phyloP scores from a whole-genome alignment of 768 basidiomycete species.

The Tricholoma matsutake region DNA sequence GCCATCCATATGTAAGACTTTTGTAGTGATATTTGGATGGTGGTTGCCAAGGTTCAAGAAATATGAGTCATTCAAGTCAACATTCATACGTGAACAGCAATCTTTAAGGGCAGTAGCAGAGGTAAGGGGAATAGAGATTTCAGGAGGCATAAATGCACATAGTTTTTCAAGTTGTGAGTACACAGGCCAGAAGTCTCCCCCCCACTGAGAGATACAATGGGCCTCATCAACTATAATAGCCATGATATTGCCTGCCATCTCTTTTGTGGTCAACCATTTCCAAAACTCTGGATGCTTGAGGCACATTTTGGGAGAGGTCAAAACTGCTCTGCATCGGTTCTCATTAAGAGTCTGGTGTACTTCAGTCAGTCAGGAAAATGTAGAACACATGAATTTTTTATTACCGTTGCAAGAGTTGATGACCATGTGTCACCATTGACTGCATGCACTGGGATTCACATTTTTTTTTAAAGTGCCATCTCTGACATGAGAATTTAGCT shows the following conservation, averaged over 20 bases:
- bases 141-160: not conserved
- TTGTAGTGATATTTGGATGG: not conserved
- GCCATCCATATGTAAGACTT: not conserved
- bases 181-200: not conserved
- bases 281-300: too few relatives aligned
- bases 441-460: not conserved
- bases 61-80: not conserved
- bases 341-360: not conserved
- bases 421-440: not conserved
- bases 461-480: not conserved
- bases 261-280: too few relatives aligned
- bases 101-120: not conserved
- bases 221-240: too few relatives aligned
- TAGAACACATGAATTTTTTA: not conserved
- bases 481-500: not conserved
- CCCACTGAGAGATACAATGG: too few relatives aligned
- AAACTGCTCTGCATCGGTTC: not conserved
- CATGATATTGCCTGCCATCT: too few relatives aligned
- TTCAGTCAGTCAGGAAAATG: not conserved
- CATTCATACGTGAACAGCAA: not conserved
- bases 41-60: not conserved
- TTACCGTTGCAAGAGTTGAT: not conserved
- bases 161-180: not conserved
- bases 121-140: not conserved
- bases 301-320: not conserved